Percentiles rank a stretch among this genome's conserved stretches.
Conservation (phyloP, 1,139 yeast genomes). For the Yueomyces sp. region DNA sequence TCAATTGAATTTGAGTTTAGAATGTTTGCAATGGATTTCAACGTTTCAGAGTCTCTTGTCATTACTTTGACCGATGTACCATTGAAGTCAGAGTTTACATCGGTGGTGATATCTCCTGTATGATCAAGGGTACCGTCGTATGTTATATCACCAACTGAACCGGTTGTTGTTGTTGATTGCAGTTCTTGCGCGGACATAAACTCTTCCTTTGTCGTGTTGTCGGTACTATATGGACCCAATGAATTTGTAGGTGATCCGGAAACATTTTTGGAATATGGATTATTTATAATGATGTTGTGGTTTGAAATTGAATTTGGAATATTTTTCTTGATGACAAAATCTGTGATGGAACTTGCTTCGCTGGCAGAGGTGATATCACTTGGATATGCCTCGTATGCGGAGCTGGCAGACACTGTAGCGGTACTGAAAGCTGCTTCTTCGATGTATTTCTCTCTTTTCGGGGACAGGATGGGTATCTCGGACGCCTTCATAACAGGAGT, state of each 20-base stretch:
- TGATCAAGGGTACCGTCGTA: neutral
- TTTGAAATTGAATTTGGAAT: too few relatives aligned
- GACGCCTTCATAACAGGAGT: neutral
- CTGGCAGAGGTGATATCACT: neutral
- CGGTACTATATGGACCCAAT: neutral
- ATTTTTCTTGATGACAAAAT: too few relatives aligned
- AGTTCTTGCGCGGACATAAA: neutral
- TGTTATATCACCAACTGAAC: neutral
- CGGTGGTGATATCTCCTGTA: neutral
- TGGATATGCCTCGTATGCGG: neutral
- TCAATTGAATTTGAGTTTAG: neutral
- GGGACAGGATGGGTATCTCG: neutral
- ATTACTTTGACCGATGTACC: neutral
- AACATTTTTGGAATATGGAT: neutral
- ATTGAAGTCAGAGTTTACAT: too few relatives aligned
- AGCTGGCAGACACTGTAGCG: neutral
- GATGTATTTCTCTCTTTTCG: neutral
- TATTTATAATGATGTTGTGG: too few relatives aligned
- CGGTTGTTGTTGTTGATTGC: neutral
- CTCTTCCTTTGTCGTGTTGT: neutral
- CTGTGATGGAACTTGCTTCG: neutral
- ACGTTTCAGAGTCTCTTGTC: neutral
- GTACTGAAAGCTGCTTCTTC: neutral
- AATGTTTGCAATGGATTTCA: neutral
- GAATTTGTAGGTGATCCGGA: neutral